Conservation (phyloP, 306 rosid genomes). For the Prunus davidiana region DNA sequence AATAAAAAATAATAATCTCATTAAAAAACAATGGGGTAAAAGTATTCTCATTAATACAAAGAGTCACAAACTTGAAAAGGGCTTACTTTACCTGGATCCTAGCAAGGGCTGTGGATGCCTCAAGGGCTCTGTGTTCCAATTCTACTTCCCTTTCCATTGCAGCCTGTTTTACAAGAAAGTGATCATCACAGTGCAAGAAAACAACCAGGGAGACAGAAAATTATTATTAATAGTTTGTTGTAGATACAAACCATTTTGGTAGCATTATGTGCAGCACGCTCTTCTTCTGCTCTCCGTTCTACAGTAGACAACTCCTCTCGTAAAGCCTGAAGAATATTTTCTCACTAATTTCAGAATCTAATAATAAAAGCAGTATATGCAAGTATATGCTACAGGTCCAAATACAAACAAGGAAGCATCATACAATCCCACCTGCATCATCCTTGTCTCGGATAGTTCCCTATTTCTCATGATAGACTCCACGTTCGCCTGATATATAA, state of each 20-base stretch:
- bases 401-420: conserved; percentile 27
- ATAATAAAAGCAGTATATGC: conserved; percentile 13
- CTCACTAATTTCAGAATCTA: conserved; percentile 16
- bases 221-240: conserved; percentile 3
- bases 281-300: conserved; percentile 97
- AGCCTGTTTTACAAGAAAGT: conserved; percentile 59
- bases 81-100: conserved; percentile 84
- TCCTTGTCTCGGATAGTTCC: conserved; percentile 91
- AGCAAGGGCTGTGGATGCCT: conserved; percentile 89
- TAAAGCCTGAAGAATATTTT: conserved; percentile 54
- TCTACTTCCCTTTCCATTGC: conserved; percentile 98
- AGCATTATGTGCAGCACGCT: conserved; percentile 85
- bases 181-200: conserved; percentile 21
- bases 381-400: conserved; percentile 9
- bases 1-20: neutral
- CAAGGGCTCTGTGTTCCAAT: conserved; percentile 93
- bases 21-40: neutral
- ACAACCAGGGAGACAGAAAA: conserved; percentile 11
- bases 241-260: conserved; percentile 73
- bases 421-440: conserved; percentile 80
- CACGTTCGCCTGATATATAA: conserved; percentile 72
- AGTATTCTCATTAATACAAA: neutral
- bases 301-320: conserved; percentile 90
- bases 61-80: conserved; percentile 12
- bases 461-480: conserved; percentile 92